Base-by-base conservation (phyloP, 495 filamentous ascomycete species). In the Chaetomium fimeti region DNA sequence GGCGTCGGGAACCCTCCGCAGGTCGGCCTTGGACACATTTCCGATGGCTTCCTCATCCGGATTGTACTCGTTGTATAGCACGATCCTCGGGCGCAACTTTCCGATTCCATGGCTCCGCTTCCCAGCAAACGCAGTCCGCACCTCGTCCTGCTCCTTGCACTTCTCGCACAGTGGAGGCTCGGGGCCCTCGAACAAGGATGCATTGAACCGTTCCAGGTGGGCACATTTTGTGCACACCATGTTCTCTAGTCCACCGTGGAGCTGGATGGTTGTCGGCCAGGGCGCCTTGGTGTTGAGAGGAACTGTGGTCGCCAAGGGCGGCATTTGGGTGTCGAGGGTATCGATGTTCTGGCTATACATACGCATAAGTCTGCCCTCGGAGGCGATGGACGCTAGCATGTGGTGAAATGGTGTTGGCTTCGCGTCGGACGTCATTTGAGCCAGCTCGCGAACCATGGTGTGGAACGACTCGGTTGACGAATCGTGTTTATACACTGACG, bases 281-380 rank as follows among this genome's bases (percentile, higher is more conserved):
- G 90, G 91, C 16, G 88, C 93, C 76, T 96, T 97, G 38, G 68
- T 68, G 43, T 79, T 78, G 29, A 85, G 66, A 1, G 93, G 93
- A 3, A 96, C 85, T 42, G 82, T 81, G 2, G 94, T 97, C 7
- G 83, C 79, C 16, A 98, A 81, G 2, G 93, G 92, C 29, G 84
- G 78, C 78, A 98, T 86, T 18, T 87, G 86, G 8, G 91, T 94
- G 68, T 98, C 94, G 64, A 98, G 88, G 53, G 91, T 90, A 75
- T 98, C 94, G 22, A 98, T 93, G 66, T 98, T 98, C 68, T 98
- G 94, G 12, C 88, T 91, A 75, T 98, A 98, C 11, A 98, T 82
- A 24, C 94, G 91, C 68, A 96, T 80, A n/a, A 98, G 80, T 3
- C 94, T 90, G 49, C 88, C 91, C 74, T 97, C 91, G 42, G 88